Conservation (phyloP, 2,329 filamentous ascomycete genomes). For the Verticillium isaacii region DNA sequence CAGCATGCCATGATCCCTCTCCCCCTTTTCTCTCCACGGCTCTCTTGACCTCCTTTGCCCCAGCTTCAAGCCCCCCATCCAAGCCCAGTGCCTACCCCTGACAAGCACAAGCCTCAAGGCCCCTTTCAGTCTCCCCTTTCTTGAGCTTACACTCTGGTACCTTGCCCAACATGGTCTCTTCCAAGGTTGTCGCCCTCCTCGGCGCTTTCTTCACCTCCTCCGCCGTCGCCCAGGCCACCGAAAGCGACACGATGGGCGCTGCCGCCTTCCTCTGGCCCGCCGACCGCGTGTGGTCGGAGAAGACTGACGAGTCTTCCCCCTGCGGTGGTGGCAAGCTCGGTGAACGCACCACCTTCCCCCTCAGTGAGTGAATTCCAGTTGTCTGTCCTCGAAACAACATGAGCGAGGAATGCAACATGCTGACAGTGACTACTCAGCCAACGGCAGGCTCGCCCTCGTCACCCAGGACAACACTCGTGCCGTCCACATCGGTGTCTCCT, state of each 20-base stretch:
- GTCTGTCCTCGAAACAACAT: not conserved
- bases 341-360: slow-evolving; percentile 52
- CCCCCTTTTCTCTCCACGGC: not conserved
- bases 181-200: slow-evolving; percentile 9
- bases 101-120: not conserved
- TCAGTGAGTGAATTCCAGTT: slow-evolving; percentile 32
- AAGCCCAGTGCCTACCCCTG: not conserved
- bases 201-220: slow-evolving; percentile 7
- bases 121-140: not conserved
- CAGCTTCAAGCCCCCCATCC: not conserved
- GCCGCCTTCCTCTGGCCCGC: slow-evolving; percentile 58
- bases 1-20: not conserved
- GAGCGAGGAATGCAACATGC: not conserved
- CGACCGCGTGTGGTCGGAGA: slow-evolving; percentile 50
- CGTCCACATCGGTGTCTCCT: slow-evolving; percentile 49
- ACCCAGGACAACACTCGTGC: slow-evolving; percentile 54
- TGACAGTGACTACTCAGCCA: slow-evolving; percentile 29
- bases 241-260: slow-evolving; percentile 38
- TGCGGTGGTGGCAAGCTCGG: slow-evolving; percentile 47
- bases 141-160: slow-evolving; percentile 1
- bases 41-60: slow-evolving; percentile 1
- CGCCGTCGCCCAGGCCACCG: slow-evolving; percentile 7
- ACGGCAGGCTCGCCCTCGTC: slow-evolving; percentile 49
- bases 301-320: slow-evolving; percentile 50
- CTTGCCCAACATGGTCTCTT: slow-evolving; percentile 11